Evolutionary conservation across 192 early-diverging fungal species (phyloP), one percentile per base, ranked within the genome.

Genomic region (Linnemannia exigua): DNA sequence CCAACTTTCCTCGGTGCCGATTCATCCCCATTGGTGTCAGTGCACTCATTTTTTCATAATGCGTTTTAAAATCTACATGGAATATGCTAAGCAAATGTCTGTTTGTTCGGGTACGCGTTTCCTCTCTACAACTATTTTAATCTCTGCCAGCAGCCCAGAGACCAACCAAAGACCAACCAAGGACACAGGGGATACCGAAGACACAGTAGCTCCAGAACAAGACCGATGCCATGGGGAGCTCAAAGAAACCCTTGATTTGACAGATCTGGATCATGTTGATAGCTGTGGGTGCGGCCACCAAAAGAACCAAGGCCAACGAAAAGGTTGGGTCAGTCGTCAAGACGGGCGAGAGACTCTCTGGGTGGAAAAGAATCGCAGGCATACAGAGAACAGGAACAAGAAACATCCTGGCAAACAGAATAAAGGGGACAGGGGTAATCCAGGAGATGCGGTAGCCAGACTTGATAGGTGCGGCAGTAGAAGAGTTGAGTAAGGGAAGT

Each of bases 211-310:
- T 92, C 87, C 91, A 95, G 79, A 95, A 95, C 67, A 95, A 73
- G 19, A 95, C 88, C 52, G 89, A 88, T 1, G 93, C 90, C 76
- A 94, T 93, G 76, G 94, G 92, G 19, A 90, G 88, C 70, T 95
- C 94, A 87, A 92, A 95, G 78, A 92, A 89, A 12, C 93, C 93
- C 38, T 91, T 92, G 33, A 93, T 92, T 84, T 93, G 93, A 61
- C 92, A 90, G 28, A 95, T 91, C n/a, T 94, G 94, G 20, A 92
- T 91, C 35, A 95, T 88, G 50, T 94, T 95, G 72, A 95, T 92
- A 0, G 95, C 95, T 3, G 95, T 93, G 5, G 95, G 95, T 20
- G 91, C 91, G 47, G 90, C 89, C 0, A 91, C 91, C 46, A 95
- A 70, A 19, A 95, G 84, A 8, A 95, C 88, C 70, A 95, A 84